phyloP scores from a whole-genome alignment of 805 yeast species.

The Pichia eremophila region DNA sequence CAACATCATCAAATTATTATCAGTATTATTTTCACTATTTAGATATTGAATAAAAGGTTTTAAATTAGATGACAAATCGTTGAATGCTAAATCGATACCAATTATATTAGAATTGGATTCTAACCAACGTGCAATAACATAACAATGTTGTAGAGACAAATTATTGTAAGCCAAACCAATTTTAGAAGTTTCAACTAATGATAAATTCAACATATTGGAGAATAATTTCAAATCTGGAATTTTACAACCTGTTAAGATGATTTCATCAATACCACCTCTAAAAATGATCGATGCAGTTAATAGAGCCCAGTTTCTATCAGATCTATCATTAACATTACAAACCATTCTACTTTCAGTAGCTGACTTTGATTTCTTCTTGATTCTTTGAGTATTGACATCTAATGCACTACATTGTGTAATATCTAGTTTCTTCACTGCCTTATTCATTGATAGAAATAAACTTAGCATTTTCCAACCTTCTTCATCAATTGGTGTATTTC shows the following conservation, averaged over 20 bases:
- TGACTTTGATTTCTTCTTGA: conserved; percentile 20
- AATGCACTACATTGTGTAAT: conserved; percentile 58
- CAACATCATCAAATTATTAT: conserved; percentile 33
- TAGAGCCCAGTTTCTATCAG: conserved; percentile 76
- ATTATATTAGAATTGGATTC: conserved; percentile 33
- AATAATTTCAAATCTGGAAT: conserved; percentile 47
- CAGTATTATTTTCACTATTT: conserved; percentile 1
- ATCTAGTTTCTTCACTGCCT: conserved; percentile 50
- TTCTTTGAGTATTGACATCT: conserved; percentile 34
- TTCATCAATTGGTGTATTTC: conserved; percentile 65
- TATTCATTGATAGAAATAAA: conserved; percentile 60
- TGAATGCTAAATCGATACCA: conserved; percentile 81
- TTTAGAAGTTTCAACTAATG: conserved; percentile 47
- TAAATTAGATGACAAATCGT: conserved; percentile 43
- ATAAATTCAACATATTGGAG: conserved; percentile 44
- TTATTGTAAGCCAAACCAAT: conserved; percentile 75
- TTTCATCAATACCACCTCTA: conserved; percentile 71
- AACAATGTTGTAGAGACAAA: conserved; percentile 48
- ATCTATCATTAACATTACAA: conserved; percentile 45
- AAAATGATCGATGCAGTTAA: conserved; percentile 59
- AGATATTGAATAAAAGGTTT: conserved; percentile 31
- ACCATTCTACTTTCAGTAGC: conserved; percentile 29
- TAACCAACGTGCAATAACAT: conserved; percentile 52
- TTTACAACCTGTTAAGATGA: conserved; percentile 71
- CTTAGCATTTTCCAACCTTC: conserved; percentile 76